These are phyloP conservation scores for Phytophthora fragariaefolia DNA, from an alignment of 352 stramenopile species.

Conservation along the genomic window DNA sequence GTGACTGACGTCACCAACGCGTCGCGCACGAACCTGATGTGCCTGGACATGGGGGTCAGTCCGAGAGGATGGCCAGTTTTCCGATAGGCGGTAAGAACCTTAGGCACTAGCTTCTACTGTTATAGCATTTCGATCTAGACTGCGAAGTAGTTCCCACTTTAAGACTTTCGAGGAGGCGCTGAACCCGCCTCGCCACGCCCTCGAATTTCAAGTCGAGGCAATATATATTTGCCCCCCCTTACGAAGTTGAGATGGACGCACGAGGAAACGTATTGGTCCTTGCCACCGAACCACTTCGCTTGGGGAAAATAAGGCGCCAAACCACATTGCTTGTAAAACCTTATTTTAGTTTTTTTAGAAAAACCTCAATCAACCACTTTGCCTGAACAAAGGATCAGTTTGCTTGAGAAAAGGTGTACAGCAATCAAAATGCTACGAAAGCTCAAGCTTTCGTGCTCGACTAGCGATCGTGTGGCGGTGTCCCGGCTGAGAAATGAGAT, in stretches of 20 bases:
- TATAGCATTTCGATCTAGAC: no score
- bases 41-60: conserved; percentile 90
- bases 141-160: no score
- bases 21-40: conserved; percentile 95
- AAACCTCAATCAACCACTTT: no score
- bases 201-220: no score
- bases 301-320: neutral
- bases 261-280: neutral
- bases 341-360: neutral
- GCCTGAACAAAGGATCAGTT: no score
- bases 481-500: neutral
- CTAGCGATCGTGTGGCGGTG: neutral
- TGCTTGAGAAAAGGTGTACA: neutral
- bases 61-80: no score
- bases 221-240: no score
- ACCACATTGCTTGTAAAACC: neutral
- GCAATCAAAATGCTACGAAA: neutral
- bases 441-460: no score
- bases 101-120: no score
- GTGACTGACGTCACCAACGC: conserved; percentile 99
- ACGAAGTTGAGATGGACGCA: neutral
- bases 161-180: no score
- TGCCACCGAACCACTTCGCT: neutral
- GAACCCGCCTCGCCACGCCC: no score
- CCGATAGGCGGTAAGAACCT: no score